A percentile compares a stretch with the other conserved stretches of the same genome.
Evolutionary conservation across 331 rosid species (phyloP).

Genomic region (Malus hybrid): DNA sequence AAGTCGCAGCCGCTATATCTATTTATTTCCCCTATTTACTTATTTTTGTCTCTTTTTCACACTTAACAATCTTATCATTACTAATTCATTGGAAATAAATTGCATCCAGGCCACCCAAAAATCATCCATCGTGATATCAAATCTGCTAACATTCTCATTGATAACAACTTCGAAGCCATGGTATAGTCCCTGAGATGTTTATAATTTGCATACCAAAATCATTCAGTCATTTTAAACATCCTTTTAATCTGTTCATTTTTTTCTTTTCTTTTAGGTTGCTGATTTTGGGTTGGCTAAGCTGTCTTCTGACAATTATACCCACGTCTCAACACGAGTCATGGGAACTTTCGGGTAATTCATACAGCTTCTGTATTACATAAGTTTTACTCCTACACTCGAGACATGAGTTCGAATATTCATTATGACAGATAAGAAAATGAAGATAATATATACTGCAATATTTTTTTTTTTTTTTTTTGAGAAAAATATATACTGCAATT

Average conservation of each 20-base stretch:
- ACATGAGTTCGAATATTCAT: neutral
- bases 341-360: conserved; percentile 77
- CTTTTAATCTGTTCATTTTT: neutral
- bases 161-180: conserved; percentile 78
- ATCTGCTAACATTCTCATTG: conserved; percentile 80
- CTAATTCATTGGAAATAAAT: neutral
- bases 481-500: too few species aligned
- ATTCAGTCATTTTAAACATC: neutral
- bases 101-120: conserved; percentile 62
- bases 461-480: too few species aligned
- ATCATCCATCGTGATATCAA: conserved; percentile 89
- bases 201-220: too few species aligned
- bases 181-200: conserved; percentile 18
- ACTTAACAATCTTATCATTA: neutral
- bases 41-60: too few species aligned
- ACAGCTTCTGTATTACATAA: neutral
- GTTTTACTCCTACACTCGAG: neutral
- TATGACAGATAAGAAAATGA: neutral
- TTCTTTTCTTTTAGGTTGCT: conserved; percentile 24
- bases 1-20: neutral
- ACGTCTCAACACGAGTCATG: conserved; percentile 90
- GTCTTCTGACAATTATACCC: conserved; percentile 69
- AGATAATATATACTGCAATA: too few species aligned
- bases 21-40: neutral
- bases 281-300: conserved; percentile 75